phyloP scores from a whole-genome alignment of 306 rosid species.

The Cajanus cajan region DNA sequence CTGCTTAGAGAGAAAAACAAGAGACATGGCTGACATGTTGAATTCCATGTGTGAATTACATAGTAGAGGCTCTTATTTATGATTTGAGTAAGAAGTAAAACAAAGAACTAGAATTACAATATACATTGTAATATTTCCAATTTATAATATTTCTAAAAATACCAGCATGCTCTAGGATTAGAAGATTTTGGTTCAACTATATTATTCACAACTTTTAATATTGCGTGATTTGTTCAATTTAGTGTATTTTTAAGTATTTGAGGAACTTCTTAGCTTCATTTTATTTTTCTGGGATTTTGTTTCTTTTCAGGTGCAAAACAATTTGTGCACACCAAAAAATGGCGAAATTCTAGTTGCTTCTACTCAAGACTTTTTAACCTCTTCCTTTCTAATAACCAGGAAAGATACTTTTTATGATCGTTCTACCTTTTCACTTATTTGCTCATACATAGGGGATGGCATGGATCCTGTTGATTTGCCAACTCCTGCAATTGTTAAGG shows the following conservation, averaged over 20 bases:
- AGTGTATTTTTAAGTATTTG: conserved; percentile 4
- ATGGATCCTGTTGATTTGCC: conserved; percentile 84
- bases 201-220: conserved; percentile 2
- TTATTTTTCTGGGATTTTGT: conserved; percentile 7
- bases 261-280: neutral
- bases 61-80: neutral
- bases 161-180: neutral
- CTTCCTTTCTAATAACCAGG: conserved; percentile 90
- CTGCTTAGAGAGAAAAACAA: neutral
- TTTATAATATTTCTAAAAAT: neutral
- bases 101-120: neutral
- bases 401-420: conserved; percentile 97
- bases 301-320: conserved; percentile 82
- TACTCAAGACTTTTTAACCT: conserved; percentile 92
- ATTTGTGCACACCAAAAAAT: conserved; percentile 96
- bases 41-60: neutral
- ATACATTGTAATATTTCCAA: neutral
- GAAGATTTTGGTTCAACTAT: neutral
- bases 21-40: too few species aligned
- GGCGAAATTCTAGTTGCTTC: conserved; percentile 98
- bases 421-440: conserved; percentile 78
- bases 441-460: conserved; percentile 90
- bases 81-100: neutral
- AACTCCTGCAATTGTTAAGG: conserved; percentile 91
- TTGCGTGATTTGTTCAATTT: conserved; percentile 12